Conservation (phyloP, 169 alveolate species). For the Eimeria praecox region DNA sequence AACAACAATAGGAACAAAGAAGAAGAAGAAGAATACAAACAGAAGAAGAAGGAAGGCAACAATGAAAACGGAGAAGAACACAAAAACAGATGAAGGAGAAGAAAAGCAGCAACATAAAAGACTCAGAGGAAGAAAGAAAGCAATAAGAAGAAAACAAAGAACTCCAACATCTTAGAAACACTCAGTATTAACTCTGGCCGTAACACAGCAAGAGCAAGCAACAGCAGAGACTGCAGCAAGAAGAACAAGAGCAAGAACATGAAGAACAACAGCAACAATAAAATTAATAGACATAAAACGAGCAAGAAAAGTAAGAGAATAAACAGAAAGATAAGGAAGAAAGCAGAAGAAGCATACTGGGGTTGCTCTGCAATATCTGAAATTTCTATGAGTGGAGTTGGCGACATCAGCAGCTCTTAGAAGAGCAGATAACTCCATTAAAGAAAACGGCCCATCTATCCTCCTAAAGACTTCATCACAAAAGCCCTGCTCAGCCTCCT, state of each 20-base stretch:
- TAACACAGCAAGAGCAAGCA: neutral
- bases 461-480: slow-evolving; percentile 69
- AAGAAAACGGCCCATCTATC: slow-evolving; percentile 68
- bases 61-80: no score
- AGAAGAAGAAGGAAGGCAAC: no score
- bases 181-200: no score
- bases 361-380: slow-evolving; percentile 75
- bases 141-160: neutral
- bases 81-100: neutral
- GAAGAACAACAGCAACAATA: neutral
- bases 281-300: no score
- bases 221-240: neutral
- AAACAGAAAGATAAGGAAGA: neutral
- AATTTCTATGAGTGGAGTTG: slow-evolving; percentile 35
- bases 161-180: no score
- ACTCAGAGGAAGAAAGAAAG: neutral
- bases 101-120: neutral
- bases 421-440: slow-evolving; percentile 35
- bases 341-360: neutral
- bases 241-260: neutral
- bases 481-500: slow-evolving; percentile 51
- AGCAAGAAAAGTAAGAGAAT: neutral
- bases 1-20: neutral
- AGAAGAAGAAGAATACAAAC: neutral
- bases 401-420: slow-evolving; percentile 78